Base-by-base conservation (phyloP, 139 green algal genomes). In the Ulvella scutata region DNA sequence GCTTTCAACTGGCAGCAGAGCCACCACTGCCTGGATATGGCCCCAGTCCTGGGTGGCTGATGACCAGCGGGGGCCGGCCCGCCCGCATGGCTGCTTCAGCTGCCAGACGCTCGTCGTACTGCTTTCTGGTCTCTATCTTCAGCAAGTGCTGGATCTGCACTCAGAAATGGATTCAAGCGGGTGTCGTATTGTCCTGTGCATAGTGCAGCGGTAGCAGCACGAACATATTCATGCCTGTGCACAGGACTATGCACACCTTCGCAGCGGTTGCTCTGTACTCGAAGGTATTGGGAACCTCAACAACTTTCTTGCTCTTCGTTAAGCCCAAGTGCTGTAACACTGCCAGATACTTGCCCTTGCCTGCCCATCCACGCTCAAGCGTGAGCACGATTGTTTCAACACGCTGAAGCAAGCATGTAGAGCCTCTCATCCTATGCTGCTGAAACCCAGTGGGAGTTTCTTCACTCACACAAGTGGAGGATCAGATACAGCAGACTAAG, bases 201-300 rank as follows among this genome's bases (percentile, higher is more conserved):
- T n/a, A n/a, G n/a, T n/a, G n/a, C n/a, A n/a, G n/a, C n/a, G n/a
- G n/a, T n/a, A n/a, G n/a, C n/a, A n/a, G n/a, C n/a, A n/a, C n/a
- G n/a, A n/a, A n/a, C n/a, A n/a, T n/a, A n/a, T n/a, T n/a, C n/a
- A n/a, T n/a, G n/a, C n/a, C n/a, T n/a, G n/a, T n/a, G n/a, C n/a
- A n/a, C n/a, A n/a, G n/a, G n/a, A n/a, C n/a, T n/a, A n/a, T 67
- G 51, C 51, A 67, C 20, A 67, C 51, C 51, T 67, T 67, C 20
- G 31, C 33, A 23, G 51, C 51, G 13, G 51, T 67, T 34, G 51
- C 51, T 67, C 51, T 26, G 51, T 67, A 67, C 51, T 67, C 51
- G 20, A 67, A 67, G n/a, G 51, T 67, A 23, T 67, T 67, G 51
- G 51, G 51, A 9, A 67, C 51, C 20, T 67, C 51, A 7, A 67